Evolutionary conservation across 768 basidiomycete species (phyloP), one percentile per base, ranked within the genome.

Genomic region (Guyanaporus albipodus): DNA sequence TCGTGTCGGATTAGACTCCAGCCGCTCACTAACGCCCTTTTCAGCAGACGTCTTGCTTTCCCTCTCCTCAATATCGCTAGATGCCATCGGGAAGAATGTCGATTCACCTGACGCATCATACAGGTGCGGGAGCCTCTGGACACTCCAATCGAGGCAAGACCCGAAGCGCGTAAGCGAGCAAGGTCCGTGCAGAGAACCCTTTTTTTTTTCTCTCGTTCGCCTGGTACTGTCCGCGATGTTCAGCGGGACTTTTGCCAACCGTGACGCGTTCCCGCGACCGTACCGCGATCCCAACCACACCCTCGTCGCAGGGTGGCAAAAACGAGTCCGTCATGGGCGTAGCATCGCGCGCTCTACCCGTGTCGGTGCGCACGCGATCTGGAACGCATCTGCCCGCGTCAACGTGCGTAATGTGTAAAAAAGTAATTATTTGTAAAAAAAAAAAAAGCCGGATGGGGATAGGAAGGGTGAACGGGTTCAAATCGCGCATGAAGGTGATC

Each of bases 201-300:
- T 38, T 29, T 38, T 34, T 36, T 38, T 35, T 31, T 38, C 34
- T 40, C 38, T 39, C 27, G 24, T 34, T 18, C 44, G 21, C 49
- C 38, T 50, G 35, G 50, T 35, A 32, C 44, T 42, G 44, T 6
- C 17, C 35, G n/a, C n/a, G n/a, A n/a, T n/a, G 23, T 14, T 17
- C 23, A 33, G 42, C 46, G 51, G 56, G 59, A 37, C 46, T 44
- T 49, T 48, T 54, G 28, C 34, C 26, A 42, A 4, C 15, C 15
- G 8, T 49, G 45, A 38, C 45, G 36, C 28, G 55, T 61, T 61
- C 58, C 55, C 39, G 60, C 60, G 61, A 60, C 55, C 38, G 45
- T 31, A 54, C 47, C 60, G 60, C 60, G 60, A 62, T 62, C 55
- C 43, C 49, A 52, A 21, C 29, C 48, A 42, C 38, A 19, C 19